A percentile compares a stretch with the other conserved stretches of the same genome.
Conservation (phyloP, 805 yeast species). For the Torulaspora indica region DNA sequence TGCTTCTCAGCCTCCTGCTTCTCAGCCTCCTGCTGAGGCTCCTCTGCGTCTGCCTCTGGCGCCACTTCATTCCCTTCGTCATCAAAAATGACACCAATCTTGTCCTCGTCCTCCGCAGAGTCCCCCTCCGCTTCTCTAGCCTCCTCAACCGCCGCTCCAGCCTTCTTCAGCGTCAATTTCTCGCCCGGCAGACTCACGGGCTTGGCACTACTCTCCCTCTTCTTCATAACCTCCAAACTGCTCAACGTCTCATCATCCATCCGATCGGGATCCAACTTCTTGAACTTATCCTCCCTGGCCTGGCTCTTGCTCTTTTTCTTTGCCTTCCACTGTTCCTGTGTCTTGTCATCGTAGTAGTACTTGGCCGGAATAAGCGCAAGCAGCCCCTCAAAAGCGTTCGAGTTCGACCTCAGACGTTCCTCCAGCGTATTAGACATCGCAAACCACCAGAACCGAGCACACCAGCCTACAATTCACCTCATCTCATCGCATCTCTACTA, state of each 20-base stretch:
- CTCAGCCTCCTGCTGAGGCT: slow-evolving; percentile 16
- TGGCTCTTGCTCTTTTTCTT: slow-evolving; percentile 71
- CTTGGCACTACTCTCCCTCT: slow-evolving; percentile 50
- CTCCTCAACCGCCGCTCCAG: slow-evolving; percentile 19
- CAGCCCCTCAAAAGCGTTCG: slow-evolving; percentile 81
- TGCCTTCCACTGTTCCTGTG: slow-evolving; percentile 85
- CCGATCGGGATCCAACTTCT: slow-evolving; percentile 69
- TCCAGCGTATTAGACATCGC: slow-evolving; percentile 57
- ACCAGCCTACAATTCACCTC: slow-evolving; percentile 4
- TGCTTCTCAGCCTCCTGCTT: slow-evolving; percentile 24
- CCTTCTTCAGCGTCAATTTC: slow-evolving; percentile 22
- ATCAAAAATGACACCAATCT: slow-evolving; percentile 52
- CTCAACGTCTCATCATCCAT: slow-evolving; percentile 44
- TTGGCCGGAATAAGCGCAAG: slow-evolving; percentile 90
- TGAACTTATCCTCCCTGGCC: slow-evolving; percentile 52
- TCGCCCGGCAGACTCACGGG: slow-evolving; percentile 40
- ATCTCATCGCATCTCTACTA: slow-evolving; percentile 7
- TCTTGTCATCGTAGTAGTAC: slow-evolving; percentile 86
- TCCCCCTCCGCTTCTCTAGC: slow-evolving; percentile 25
- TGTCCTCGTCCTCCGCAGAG: slow-evolving; percentile 23
- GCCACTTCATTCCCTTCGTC: slow-evolving; percentile 60
- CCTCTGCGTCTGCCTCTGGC: slow-evolving; percentile 9
- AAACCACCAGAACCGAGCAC: neutral
- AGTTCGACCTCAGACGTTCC: slow-evolving; percentile 73
- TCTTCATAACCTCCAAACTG: slow-evolving; percentile 58